Base-by-base conservation (phyloP, 176 grass and related monocot species). In the Tuctoria greenei region DNA sequence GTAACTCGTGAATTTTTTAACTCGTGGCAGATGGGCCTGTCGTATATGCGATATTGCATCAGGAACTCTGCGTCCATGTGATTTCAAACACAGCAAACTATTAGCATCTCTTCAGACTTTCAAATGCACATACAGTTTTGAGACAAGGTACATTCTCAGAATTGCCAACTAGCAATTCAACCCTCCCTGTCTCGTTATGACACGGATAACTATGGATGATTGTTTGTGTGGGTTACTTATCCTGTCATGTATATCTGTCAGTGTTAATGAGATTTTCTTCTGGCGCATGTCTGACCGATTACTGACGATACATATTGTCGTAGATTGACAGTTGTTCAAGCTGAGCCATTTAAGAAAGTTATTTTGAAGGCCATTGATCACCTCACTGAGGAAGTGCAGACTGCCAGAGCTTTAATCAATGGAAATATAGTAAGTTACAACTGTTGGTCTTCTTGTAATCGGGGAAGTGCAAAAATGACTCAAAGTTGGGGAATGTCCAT, bases 101-200 rank as follows among this genome's bases (percentile, higher is more conserved):
- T 79, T 98, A 72, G 28, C 71, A 81, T 93, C 84, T 54, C 86
- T 98, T 88, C 91, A 94, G 84, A 90, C 87, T 80, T 98, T 92
- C 77, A 94, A 79, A 89, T 98, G 95, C 84, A 86, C 71, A 67
- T 98, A 93, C 61, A 94, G 88, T 84, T 98, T 98, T 88, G 84
- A 94, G 67, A 79, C 86, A 70, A 91, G 95, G 95, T 98, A 90
- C 34, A 54, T 64, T 40, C 28, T 13, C 8, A 46, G 31, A 73
- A 16, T 68, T 73, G 47, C 31, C 6, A 66, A 52, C 16, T 41
- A 27, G 21, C 65, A 75, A 51, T 54, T 4, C 2, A 26, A 47
- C 51, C 18, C 2, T 21, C 8, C 1, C 21, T 9, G 31, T 54
- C 5, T 51, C 17, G 11, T 20, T 81, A 71, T 72, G 4, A 68